phyloP scores from a whole-genome alignment of 2,329 filamentous ascomycete genomes.

The Aaosphaeria pasadenensis region DNA sequence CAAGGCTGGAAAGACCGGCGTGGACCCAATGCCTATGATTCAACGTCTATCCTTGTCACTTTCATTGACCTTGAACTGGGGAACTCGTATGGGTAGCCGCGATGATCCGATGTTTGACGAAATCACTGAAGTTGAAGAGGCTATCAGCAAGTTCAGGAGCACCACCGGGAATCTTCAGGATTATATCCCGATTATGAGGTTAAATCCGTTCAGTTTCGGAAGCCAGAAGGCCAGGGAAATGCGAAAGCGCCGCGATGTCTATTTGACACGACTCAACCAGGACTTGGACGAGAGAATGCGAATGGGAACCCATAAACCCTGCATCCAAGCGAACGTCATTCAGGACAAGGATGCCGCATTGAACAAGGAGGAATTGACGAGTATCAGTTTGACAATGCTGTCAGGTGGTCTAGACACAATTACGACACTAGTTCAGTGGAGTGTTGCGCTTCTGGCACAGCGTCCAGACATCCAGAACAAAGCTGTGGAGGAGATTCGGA shows the following conservation, averaged over 20 bases:
- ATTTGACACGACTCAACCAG: conserved; percentile 56
- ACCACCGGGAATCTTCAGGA: conserved; percentile 62
- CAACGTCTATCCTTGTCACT: conserved; percentile 63
- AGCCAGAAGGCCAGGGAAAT: conserved; percentile 59
- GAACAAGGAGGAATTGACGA: conserved; percentile 61
- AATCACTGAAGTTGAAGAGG: conserved; percentile 62
- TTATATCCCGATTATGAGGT: conserved; percentile 57
- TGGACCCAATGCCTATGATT: conserved; percentile 68
- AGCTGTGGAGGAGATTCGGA: conserved; percentile 55
- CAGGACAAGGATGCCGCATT: conserved; percentile 61
- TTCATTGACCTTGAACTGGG: conserved; percentile 65
- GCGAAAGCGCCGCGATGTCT: conserved; percentile 58
- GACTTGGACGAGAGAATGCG: conserved; percentile 60
- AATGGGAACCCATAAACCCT: conserved; percentile 59
- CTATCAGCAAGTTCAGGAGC: conserved; percentile 57
- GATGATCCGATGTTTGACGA: conserved; percentile 61
- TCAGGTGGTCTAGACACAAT: conserved; percentile 66
- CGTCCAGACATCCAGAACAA: conserved; percentile 62
- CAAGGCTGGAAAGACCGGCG: conserved; percentile 49
- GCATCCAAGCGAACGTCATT: conserved; percentile 67
- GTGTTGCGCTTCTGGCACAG: conserved; percentile 58
- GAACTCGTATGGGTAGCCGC: conserved; percentile 57
- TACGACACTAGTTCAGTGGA: conserved; percentile 65
- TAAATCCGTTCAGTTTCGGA: conserved; percentile 62
- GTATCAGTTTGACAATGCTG: conserved; percentile 67